Evolutionary conservation across 2,329 filamentous ascomycete genomes (phyloP).

Genomic region (Plectosphaerella plurivora): DNA sequence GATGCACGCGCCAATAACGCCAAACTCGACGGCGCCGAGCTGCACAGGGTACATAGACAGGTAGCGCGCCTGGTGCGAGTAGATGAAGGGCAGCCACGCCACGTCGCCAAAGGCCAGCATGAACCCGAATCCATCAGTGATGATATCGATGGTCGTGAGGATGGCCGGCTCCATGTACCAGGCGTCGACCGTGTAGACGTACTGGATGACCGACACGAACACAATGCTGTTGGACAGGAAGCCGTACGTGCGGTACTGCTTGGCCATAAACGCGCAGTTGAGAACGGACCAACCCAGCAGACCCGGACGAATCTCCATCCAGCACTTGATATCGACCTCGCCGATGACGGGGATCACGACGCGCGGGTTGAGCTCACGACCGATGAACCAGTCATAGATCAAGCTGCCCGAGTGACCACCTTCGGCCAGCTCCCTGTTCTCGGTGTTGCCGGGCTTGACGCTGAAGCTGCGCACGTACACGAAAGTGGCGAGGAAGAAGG

Average conservation of each 20-base stretch:
- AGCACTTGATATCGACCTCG: conserved; percentile 85
- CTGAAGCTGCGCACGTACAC: conserved; percentile 81
- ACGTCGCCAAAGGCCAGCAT: conserved; percentile 94
- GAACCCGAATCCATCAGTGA: conserved; percentile 87
- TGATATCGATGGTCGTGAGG: conserved; percentile 91
- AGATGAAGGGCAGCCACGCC: conserved; percentile 88
- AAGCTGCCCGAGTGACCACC: conserved; percentile 81
- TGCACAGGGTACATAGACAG: conserved; percentile 75
- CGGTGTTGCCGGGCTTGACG: conserved; percentile 69
- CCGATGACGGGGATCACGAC: conserved; percentile 73
- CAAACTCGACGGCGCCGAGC: conserved; percentile 66
- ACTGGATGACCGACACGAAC: conserved; percentile 72
- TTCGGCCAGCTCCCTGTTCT: conserved; percentile 72
- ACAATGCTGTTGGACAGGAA: conserved; percentile 82
- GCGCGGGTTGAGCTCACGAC: conserved; percentile 89
- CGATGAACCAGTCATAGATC: conserved; percentile 92
- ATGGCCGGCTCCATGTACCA: conserved; percentile 86
- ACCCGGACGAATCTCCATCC: conserved; percentile 86
- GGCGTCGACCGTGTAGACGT: conserved; percentile 78
- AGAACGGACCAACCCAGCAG: conserved; percentile 85
- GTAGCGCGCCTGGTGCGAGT: conserved; percentile 80
- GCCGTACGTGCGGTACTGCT: conserved; percentile 82
- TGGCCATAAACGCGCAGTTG: conserved; percentile 78
- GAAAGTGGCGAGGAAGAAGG: conserved; percentile 67
- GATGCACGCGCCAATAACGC: conserved; percentile 63